A percentile compares a stretch with the other conserved stretches of the same genome.
Evolutionary conservation across 345 rosid species (phyloP).

Genomic region (Anastatica hierochuntica): DNA sequence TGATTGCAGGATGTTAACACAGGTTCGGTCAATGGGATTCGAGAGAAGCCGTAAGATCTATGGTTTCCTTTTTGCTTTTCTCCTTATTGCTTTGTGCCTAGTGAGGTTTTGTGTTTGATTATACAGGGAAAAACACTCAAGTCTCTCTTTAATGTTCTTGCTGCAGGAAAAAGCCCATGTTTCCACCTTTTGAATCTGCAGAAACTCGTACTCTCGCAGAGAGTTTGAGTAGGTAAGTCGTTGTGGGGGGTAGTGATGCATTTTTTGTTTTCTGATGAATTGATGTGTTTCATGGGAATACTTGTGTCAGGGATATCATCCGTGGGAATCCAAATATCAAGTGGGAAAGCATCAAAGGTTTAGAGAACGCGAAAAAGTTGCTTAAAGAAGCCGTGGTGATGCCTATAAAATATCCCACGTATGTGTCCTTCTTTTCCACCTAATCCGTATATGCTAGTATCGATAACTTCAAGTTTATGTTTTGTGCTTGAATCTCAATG

Average conservation of each 20-base stretch:
- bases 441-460: not conserved
- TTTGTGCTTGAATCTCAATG: constrained; percentile 1
- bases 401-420: constrained; percentile 99
- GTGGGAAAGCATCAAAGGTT: constrained; percentile 92
- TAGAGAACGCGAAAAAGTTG: constrained; percentile 75
- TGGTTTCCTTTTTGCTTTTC: too few relatives aligned
- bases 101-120: not conserved
- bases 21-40: constrained; percentile 31
- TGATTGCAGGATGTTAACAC: constrained; percentile 39
- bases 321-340: constrained; percentile 88
- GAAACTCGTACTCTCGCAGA: constrained; percentile 80
- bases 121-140: too few relatives aligned
- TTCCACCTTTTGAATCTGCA: constrained; percentile 84
- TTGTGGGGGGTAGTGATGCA: too few relatives aligned
- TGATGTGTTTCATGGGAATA: not conserved
- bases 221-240: constrained; percentile 68
- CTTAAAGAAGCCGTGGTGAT: constrained; percentile 98
- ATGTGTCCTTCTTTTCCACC: constrained; percentile 18
- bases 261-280: not conserved
- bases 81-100: not conserved
- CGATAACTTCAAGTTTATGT: not conserved
- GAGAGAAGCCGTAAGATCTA: constrained; percentile 57
- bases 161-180: constrained; percentile 64
- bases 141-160: too few relatives aligned
- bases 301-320: constrained; percentile 68